Evolutionary conservation across 148 eudicot genomes (phyloP), one percentile per base, ranked within the genome.

Genomic region (Chenopodium suecicum): DNA sequence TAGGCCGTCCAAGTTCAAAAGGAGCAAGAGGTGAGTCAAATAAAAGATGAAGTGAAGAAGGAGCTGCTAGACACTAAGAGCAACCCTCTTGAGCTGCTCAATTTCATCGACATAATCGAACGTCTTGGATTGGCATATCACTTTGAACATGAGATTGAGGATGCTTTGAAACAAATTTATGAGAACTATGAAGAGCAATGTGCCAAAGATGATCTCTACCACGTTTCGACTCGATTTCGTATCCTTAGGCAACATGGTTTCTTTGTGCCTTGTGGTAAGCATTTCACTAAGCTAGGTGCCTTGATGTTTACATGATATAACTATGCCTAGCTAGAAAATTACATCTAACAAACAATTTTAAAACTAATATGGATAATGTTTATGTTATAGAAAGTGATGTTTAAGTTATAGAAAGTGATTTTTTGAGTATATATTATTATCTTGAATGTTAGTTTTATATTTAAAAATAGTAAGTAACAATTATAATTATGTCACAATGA

Each of bases 91-190:
- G 82, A 84, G 31, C 85, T 81, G 31, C 46, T 91, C 5, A 74
- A 69, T 9, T 76, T 90, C 13, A 83, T 91, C 22, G 89, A 91
- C 74, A 73, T 82, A 2, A 70, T 89, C 73, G 86, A 87, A 79
- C 86, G 90, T 25, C 89, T 91, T 14, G 94, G 92, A 20, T 76
- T 89, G 47, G 82, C 82, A 4, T 89, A 91, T 83, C 90, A 91
- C 52, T 89, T 91, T 19, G 87, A 88, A 54, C 23, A 76, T 2
- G 88, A 86, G 58, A 89, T 91, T 1, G 87, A 84, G 3, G 72
- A 83, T 31, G 75, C 84, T 4, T 64, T 89, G 7, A 47, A 79
- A 23, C 31, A 34, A 54, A 54, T 87, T 3, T 69, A 81, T 7
- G 66, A 72, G 52, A 73, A 44, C 58, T 81, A 54, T 12, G 1